Evolutionary conservation across 495 filamentous ascomycete species (phyloP).

Genomic region (Trichoderma virens): DNA sequence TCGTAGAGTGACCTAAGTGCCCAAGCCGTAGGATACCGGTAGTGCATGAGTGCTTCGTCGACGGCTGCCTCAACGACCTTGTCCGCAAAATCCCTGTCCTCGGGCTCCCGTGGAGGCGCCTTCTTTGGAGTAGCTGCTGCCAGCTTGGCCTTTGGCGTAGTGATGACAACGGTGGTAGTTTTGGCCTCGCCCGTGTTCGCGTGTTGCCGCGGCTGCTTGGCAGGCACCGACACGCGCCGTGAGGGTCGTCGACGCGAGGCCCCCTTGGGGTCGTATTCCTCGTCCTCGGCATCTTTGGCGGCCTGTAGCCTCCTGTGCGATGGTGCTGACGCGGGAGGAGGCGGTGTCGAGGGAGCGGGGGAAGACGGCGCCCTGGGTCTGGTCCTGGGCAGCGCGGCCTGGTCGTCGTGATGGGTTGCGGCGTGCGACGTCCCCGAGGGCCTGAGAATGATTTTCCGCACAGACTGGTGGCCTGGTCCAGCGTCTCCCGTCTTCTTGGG

Average conservation of each 20-base stretch:
- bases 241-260: constrained; percentile 3
- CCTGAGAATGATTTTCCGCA: constrained; percentile 36
- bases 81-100: constrained; percentile 26
- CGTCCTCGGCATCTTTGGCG: constrained; percentile 11
- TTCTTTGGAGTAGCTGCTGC: not conserved
- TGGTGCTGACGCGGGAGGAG: constrained; percentile 11
- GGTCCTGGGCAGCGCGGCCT: not conserved
- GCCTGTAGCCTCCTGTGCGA: not conserved
- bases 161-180: not conserved
- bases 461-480: constrained; percentile 13
- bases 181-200: not conserved
- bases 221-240: not conserved
- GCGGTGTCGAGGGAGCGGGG: constrained; percentile 2
- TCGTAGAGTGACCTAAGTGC: constrained; percentile 46
- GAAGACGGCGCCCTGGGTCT: not conserved
- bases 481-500: constrained; percentile 29
- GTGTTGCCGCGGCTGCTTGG: constrained; percentile 4
- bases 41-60: constrained; percentile 39
- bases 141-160: not conserved
- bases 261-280: constrained; percentile 14
- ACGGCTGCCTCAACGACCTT: constrained; percentile 37
- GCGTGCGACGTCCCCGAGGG: constrained; percentile 13
- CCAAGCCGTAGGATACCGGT: constrained; percentile 47
- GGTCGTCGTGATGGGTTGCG: constrained; percentile 12
- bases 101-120: not conserved